Conservation (phyloP, 1,284 basidiomycete species). For the Fomitopsis schrenkii region DNA sequence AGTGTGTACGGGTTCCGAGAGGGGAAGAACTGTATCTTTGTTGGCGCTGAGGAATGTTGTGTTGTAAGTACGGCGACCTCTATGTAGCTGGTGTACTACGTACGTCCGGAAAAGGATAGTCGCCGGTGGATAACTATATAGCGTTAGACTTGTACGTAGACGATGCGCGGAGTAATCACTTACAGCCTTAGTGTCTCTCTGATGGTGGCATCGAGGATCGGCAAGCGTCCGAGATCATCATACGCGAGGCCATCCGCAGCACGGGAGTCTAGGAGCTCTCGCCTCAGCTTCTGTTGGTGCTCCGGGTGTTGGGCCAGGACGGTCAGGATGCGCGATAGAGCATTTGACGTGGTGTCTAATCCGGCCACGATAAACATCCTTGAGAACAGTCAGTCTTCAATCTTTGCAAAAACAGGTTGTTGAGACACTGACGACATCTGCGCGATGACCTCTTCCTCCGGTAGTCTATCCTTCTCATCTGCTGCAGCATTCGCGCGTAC, state of each 20-base stretch:
- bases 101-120: background rate
- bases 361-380: constrained; percentile 13
- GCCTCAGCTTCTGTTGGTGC: background rate
- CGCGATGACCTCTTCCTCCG: background rate
- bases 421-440: constrained; percentile 10
- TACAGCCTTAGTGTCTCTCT: constrained; percentile 17
- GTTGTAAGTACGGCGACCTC: constrained; percentile 3
- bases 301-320: constrained; percentile 1
- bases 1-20: constrained; percentile 18
- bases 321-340: background rate
- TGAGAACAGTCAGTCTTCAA: background rate
- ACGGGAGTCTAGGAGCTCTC: background rate
- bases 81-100: background rate
- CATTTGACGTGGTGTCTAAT: constrained; percentile 15
- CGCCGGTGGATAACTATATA: background rate
- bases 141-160: background rate
- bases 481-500: constrained; percentile 11
- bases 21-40: constrained; percentile 20
- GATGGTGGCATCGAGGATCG: constrained; percentile 7
- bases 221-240: constrained; percentile 2
- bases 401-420: background rate
- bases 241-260: background rate
- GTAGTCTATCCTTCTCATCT: constrained; percentile 5
- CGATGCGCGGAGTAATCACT: background rate
- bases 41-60: constrained; percentile 11